Base-by-base conservation (phyloP, 2,329 filamentous ascomycete species). In the Verticillium nubilum region DNA sequence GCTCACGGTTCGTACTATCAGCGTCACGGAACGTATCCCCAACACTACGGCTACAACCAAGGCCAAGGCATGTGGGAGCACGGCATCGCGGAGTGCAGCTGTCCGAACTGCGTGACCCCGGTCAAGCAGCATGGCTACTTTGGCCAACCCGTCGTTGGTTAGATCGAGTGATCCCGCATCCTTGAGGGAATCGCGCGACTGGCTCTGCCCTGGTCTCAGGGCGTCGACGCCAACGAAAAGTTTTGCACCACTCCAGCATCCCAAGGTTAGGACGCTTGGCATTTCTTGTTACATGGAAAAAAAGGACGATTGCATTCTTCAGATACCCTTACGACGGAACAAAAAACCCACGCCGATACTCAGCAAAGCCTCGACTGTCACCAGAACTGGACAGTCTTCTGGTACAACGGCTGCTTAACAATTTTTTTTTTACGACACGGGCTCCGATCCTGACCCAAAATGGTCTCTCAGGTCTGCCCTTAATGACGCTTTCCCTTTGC, bases 71-170 rank as follows among this genome's bases (percentile, higher is more conserved):
- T 76, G 28, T 86, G 83, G 83, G 82, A 85, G 61, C 75, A 80
- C 15, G 76, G 72, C 52, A 66, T 76, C 28, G 73, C 75, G 6
- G 82, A 83, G 60, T 84, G 81, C 71, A 76, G 71, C 60, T 85
- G 81, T 62, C 64, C 71, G 29, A 74, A 72, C 61, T 85, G 82
- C 65, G 68, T 74, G 29, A 68, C 73, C 29, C 70, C 76, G 9
- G 72, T 77, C 65, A 82, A 83, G 69, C 73, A 78, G 13, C 67
- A 72, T 4, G 68, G 75, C 0, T 85, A 84, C 68, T 85, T 83
- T 59, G 76, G 79, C 28, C 83, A 85, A 67, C 73, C 83, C 15
- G 83, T 86, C 17, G 78, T 85, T 69, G 82, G 83, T 58, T 83
- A 68, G 75, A 57, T 27, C n/a, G 23, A 4, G 13, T n/a, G 5